These are phyloP conservation scores for Chamaenerion angustifolium DNA, from an alignment of 345 rosid genomes.

Conservation along the genomic window DNA sequence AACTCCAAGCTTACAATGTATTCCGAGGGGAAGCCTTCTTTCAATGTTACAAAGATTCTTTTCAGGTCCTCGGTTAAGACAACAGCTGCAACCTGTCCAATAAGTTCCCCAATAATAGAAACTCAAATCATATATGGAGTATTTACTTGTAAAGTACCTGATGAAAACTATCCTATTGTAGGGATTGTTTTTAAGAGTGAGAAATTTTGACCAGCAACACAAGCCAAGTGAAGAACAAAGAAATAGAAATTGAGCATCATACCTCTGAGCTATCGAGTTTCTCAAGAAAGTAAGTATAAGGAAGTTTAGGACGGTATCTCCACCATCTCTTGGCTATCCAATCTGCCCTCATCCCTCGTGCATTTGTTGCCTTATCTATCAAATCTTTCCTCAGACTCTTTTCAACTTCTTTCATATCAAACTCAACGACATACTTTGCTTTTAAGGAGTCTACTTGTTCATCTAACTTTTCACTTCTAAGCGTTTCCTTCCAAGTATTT, in stretches of 20 bases:
- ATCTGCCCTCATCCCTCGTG: constrained; percentile 61
- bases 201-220: no score
- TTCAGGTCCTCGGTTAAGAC: constrained; percentile 93
- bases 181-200: no score
- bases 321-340: constrained; percentile 99
- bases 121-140: background rate
- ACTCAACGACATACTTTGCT: constrained; percentile 78
- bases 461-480: constrained; percentile 48
- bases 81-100: constrained; percentile 74
- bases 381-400: constrained; percentile 84
- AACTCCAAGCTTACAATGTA: constrained; percentile 50
- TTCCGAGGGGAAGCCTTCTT: constrained; percentile 91
- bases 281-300: constrained; percentile 83
- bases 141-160: background rate
- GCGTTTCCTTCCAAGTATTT: constrained; percentile 52
- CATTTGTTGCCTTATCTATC: constrained; percentile 36
- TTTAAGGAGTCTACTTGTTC: constrained; percentile 47
- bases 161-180: background rate
- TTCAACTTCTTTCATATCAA: constrained; percentile 96
- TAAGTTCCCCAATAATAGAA: constrained; percentile 13
- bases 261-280: constrained; percentile 90
- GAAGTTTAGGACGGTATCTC: constrained; percentile 88
- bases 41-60: constrained; percentile 78
- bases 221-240: background rate
- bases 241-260: constrained; percentile 4